Evolutionary conservation across 225 moss, liverwort and hornwort genomes (phyloP).

Genomic region (Climacium dendroides): DNA sequence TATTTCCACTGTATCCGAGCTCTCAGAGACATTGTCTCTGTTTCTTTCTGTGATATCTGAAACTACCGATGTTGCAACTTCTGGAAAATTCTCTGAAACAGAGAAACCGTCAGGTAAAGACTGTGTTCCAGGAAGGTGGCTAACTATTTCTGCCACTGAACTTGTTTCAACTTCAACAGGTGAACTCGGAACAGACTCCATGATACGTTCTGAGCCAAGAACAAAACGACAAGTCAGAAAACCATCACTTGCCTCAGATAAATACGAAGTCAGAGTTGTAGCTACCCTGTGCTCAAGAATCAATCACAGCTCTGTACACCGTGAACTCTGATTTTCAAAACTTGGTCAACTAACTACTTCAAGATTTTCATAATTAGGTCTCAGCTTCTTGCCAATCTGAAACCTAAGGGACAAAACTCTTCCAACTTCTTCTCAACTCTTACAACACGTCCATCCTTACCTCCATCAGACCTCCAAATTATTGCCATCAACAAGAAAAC

Average conservation of each 20-base stretch:
- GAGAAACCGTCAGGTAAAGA: slow-evolving; percentile 53
- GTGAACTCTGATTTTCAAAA: neutral
- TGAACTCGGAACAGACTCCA: slow-evolving; percentile 18
- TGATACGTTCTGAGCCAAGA: slow-evolving; percentile 4
- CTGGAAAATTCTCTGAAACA: slow-evolving; percentile 47
- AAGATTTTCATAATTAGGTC: slow-evolving; percentile 10
- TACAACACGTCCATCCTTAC: neutral
- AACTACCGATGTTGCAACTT: slow-evolving; percentile 5
- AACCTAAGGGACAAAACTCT: neutral
- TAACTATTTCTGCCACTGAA: slow-evolving; percentile 40
- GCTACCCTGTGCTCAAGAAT: neutral
- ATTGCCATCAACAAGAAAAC: neutral
- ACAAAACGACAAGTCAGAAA: neutral
- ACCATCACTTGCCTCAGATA: neutral
- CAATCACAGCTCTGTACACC: neutral
- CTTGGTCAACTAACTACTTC: neutral
- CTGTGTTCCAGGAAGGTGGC: slow-evolving; percentile 37
- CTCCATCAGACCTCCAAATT: neutral
- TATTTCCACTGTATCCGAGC: slow-evolving; percentile 3
- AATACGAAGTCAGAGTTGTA: neutral
- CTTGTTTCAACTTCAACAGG: slow-evolving; percentile 7
- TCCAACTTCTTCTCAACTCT: neutral
- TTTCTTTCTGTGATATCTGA: slow-evolving; percentile 18
- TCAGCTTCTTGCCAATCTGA: slow-evolving; percentile 12
- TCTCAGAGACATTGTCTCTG: slow-evolving; percentile 15